phyloP scores from a whole-genome alignment of 2,329 filamentous ascomycete species.

The Pseudopithomyces chartarum region DNA sequence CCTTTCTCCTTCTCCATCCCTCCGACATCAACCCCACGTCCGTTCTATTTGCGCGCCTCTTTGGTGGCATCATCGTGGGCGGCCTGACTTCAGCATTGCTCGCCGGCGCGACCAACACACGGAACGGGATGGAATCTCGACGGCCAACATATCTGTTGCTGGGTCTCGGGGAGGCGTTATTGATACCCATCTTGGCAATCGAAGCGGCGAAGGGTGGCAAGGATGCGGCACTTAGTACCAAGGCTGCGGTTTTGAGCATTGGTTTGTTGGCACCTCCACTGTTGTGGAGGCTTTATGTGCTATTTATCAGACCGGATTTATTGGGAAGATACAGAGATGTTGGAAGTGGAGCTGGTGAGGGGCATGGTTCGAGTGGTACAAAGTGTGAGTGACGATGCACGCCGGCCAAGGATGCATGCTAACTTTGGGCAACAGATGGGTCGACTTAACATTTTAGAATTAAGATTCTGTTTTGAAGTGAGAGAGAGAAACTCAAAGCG shows the following conservation, averaged over 20 bases:
- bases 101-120: slow-evolving; percentile 25
- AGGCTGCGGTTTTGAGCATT: slow-evolving; percentile 20
- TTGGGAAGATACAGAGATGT: slow-evolving; percentile 26
- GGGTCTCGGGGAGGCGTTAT: slow-evolving; percentile 23
- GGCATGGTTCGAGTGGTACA: slow-evolving; percentile 1
- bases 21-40: slow-evolving; percentile 27
- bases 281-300: slow-evolving; percentile 31
- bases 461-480: no score
- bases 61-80: slow-evolving; percentile 28
- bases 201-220: slow-evolving; percentile 22
- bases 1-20: slow-evolving; percentile 23
- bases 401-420: background rate
- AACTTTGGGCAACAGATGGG: slow-evolving; percentile 10
- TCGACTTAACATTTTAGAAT: no score
- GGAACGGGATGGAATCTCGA: slow-evolving; percentile 31
- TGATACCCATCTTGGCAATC: slow-evolving; percentile 26
- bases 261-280: slow-evolving; percentile 24
- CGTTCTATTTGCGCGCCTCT: slow-evolving; percentile 30
- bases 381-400: slow-evolving; percentile 12
- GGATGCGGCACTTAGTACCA: slow-evolving; percentile 26
- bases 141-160: slow-evolving; percentile 28
- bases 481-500: no score
- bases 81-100: slow-evolving; percentile 30
- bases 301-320: slow-evolving; percentile 27
- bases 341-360: background rate